Conservation (phyloP, 805 yeast species). For the Candida taoyuanica region DNA sequence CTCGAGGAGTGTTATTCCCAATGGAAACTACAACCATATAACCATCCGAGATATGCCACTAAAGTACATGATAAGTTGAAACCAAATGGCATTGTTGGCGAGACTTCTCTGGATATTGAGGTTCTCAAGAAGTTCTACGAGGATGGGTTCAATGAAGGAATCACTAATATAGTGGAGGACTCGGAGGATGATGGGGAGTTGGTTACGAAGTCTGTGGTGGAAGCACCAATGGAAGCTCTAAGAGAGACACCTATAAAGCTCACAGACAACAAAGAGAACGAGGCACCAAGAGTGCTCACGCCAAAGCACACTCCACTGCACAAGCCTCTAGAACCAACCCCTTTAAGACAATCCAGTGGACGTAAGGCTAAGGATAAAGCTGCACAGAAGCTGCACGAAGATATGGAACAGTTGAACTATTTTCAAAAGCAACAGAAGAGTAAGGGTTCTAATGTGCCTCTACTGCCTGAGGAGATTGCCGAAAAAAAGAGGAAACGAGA, state of each 20-base stretch:
- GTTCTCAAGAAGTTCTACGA: constrained; percentile 38
- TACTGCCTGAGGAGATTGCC: constrained; percentile 38
- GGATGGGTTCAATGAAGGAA: constrained; percentile 26
- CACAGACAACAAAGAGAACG: constrained; percentile 11
- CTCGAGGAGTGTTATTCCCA: constrained; percentile 69
- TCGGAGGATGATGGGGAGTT: constrained; percentile 21
- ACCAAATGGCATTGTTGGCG: constrained; percentile 48
- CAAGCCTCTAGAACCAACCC: neutral
- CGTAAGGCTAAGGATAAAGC: constrained; percentile 68
- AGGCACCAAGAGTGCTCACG: neutral
- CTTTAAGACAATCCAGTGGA: constrained; percentile 24
- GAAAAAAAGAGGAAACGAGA: constrained; percentile 28
- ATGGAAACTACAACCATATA: constrained; percentile 51
- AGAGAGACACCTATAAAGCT: neutral
- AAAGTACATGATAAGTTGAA: neutral
- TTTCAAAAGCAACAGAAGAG: constrained; percentile 50
- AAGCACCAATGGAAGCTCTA: neutral
- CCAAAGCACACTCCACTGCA: neutral
- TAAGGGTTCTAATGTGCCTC: constrained; percentile 32
- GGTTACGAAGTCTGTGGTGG: neutral
- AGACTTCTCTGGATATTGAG: constrained; percentile 39
- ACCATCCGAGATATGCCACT: constrained; percentile 41
- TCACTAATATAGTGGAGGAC: constrained; percentile 20
- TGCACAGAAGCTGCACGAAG: constrained; percentile 56
- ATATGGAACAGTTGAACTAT: constrained; percentile 62